Base-by-base conservation (phyloP, 148 eudicot species). In the Talinum fruticosum region DNA sequence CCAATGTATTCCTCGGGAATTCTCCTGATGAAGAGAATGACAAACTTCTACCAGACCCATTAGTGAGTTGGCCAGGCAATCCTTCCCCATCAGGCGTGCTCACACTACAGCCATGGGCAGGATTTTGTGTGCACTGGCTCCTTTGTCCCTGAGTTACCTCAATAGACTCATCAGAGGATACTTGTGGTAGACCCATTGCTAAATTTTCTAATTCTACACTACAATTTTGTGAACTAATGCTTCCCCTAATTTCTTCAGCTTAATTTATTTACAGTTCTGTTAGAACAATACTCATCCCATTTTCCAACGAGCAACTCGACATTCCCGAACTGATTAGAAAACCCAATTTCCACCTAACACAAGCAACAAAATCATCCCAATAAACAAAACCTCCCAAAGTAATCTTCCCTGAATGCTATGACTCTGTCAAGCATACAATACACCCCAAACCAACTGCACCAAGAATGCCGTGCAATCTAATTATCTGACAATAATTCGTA, bases 121-220 rank as follows among this genome's bases (percentile, higher is more conserved):
- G 77, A 77, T 66, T 82, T 30, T 70, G 82, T n/a, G 54, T 71
- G 69, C 41, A 75, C 69, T 67, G 90, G 77, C 72, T 71, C 36
- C 12, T 72, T 73, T 74, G 80, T 74, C 73, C 68, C 81, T 47
- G 23, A 71, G 34, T 54, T 29, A 79, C 84, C 65, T 81, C 85
- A 71, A 76, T 71, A 54, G 84, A 59, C 66, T 79, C 91, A 73
- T 78, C 76, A 35, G 79, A 79, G n/a, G 87, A 75, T 64, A 83
- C 79, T 84, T 90, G 94, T 26, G 92, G 97, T 84, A 92, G 80
- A 37, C 97, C 97, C 97, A 92, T 92, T 45, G 76, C 76, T 41
- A 68, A 72, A 41, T 66, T 72, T 54, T 69, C 79, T 76, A 75
- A 10, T 72, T 71, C 79, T 41, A 24, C 33, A 35, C 69, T 38